Base-by-base conservation (phyloP, 345 rosid species). In the Lumnitzera racemosa region DNA sequence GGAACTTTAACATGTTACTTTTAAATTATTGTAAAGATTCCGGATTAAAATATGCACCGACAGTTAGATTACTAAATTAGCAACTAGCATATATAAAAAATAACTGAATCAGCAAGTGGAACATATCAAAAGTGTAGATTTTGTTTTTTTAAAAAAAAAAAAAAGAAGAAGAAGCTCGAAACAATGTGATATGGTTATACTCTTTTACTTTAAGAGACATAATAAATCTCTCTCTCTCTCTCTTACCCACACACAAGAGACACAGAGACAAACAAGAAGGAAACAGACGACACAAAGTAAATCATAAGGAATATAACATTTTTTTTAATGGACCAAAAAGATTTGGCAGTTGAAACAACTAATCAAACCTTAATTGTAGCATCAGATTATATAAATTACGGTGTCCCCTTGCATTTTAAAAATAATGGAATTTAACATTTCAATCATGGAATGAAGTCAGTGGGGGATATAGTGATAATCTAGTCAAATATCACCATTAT, bases 41-140 rank as follows among this genome's bases (percentile, higher is more conserved):
- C 31, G 1, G 31, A 27, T 27, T 27, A 27, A 27, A 27, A 27
- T 27, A 27, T 27, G 20, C 20, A 20, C 20, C 31, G 31, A 53
- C 23, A 43, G 46, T 27, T 17, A n/a, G 20, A 36, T 36, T 36
- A 9, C 43, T 15, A 1, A 13, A 24, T 8, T 46, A 11, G 55
- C 43, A 15, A 9, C 25, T 59, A 4, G 23, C 12, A 36, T 20
- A 23, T 0, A 14, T 54, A 43, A 24, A 53, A 36, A 47, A 51
- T 67, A 29, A 53, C 69, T 57, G 56, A 61, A 47, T 58, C 55
- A 67, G 75, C 75, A 72, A 78, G 70, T 71, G 71, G 64, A 51
- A 15, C n/a, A 15, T 51, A 46, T 36, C 43, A 36, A 36, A 36
- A 27, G 31, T 51, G 48, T 16, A 25, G 69, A 68, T 25, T 51